phyloP scores from a whole-genome alignment of 2,329 filamentous ascomycete genomes.

The Xylaria sp. region DNA sequence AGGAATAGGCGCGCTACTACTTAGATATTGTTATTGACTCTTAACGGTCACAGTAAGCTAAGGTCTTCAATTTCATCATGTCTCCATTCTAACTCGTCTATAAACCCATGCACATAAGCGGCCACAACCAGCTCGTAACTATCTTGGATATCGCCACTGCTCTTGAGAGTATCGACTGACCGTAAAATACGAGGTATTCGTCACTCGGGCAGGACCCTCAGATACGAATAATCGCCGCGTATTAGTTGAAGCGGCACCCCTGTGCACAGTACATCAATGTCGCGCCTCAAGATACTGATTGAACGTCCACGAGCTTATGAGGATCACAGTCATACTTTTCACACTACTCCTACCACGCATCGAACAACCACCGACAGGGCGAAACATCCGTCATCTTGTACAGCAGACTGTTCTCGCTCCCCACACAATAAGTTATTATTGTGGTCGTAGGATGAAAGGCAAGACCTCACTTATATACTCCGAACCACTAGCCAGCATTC shows the following conservation, averaged over 20 bases:
- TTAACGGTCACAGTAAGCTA: not conserved
- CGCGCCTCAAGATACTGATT: not conserved
- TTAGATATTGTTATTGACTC: not conserved
- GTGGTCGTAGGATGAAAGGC: no score
- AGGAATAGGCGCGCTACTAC: not conserved
- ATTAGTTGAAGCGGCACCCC: not conserved
- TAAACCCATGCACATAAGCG: conserved; percentile 5
- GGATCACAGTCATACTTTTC: conserved; percentile 1
- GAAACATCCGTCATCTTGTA: not conserved
- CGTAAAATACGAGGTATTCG: not conserved
- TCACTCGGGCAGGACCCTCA: not conserved
- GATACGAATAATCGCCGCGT: conserved; percentile 4
- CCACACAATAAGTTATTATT: no score
- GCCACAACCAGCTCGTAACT: not conserved
- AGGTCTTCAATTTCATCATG: not conserved
- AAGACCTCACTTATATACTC: no score
- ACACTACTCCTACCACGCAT: not conserved
- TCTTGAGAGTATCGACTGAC: not conserved
- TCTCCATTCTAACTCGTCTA: not conserved
- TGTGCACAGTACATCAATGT: not conserved
- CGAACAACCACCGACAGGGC: not conserved
- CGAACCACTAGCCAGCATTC: no score
- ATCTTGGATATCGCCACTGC: not conserved
- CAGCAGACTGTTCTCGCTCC: not conserved
- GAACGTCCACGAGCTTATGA: not conserved